Evolutionary conservation across 345 rosid species (phyloP).

Genomic region (Corchorus olitorius): DNA sequence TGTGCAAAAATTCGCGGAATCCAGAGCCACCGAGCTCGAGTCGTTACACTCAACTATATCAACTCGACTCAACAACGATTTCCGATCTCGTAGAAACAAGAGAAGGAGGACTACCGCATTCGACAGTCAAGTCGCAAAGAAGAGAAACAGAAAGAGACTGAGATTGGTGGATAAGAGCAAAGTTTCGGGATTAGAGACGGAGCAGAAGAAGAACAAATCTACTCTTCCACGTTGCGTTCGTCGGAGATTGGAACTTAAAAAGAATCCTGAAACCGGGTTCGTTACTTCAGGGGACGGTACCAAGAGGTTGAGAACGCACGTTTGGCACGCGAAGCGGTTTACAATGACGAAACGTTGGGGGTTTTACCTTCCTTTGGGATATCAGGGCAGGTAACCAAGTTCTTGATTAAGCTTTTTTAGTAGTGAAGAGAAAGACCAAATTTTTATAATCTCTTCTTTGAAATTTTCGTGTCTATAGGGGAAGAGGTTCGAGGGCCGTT

Average conservation of each 20-base stretch:
- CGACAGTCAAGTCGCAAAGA: conserved; percentile 52
- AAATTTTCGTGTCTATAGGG: conserved; percentile 42
- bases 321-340: conserved; percentile 93
- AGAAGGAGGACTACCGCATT: conserved; percentile 81
- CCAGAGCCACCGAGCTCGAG: conserved; percentile 71
- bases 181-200: conserved; percentile 20
- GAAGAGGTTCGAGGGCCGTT: conserved; percentile 86
- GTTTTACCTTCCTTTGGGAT: conserved; percentile 81
- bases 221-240: conserved; percentile 48
- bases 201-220: conserved; percentile 23
- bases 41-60: conserved; percentile 63
- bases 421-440: neutral
- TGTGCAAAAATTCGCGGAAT: conserved; percentile 67
- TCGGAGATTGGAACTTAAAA: conserved; percentile 63
- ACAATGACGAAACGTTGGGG: conserved; percentile 87
- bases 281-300: conserved; percentile 77
- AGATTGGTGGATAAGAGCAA: conserved; percentile 28
- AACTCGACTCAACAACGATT: conserved; percentile 54
- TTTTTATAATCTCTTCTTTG: neutral
- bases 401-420: neutral
- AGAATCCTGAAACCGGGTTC: conserved; percentile 63
- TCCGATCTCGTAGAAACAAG: conserved; percentile 65
- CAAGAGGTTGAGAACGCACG: conserved; percentile 85
- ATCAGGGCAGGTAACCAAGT: conserved; percentile 69
- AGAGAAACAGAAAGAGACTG: conserved; percentile 47